Base-by-base conservation (phyloP, 108 stramenopile genomes). In the Epithemia pelagica region DNA sequence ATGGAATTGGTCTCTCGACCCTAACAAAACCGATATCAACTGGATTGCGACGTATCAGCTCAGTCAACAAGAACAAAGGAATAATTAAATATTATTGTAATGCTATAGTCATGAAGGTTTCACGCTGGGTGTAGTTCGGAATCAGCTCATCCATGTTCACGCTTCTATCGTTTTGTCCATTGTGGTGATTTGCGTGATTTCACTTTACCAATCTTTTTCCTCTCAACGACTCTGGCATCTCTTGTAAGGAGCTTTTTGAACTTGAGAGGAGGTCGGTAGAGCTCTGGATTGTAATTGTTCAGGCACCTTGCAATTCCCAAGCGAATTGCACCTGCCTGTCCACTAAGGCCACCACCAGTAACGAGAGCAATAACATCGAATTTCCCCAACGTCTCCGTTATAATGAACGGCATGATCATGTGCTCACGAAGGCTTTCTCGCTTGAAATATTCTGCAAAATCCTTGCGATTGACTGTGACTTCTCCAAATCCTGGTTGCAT, bases 161-260 rank as follows among this genome's bases (percentile, higher is more conserved):
- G 51, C 62, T n/a, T n/a, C 15, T 46, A 46, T 46, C 37, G 37
- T 46, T 46, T 46, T 5, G 96, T 96, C 99, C 99, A 99, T 74
- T 97, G 96, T 27, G 87, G 89, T 33, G 81, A 77, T 86, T 97
- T 98, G 59, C 99, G 81, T 1, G 99, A 98, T 82, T 99, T 99
- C 62, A 88, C 78, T 53, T 80, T 87, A 29, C 99, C 99, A 21
- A 95, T 72, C 80, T 97, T 98, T 77, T 99, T 99, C 61, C 95
- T 75, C 82, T 99, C 98, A 28, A 98, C 97, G 82, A 78, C 89
- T 23, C 99, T 75, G 28, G 98, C 74, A 82, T 99, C 99, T 52
- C 99, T 76, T 25, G 92, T 96, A 61, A 99, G 66, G 59, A 94
- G 81, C 52, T 96, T 92, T 52, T 82, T 78, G 30, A 84, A 79